These are phyloP conservation scores for Murraya paniculata DNA, from an alignment of 345 rosid species.

Conservation along the genomic window DNA sequence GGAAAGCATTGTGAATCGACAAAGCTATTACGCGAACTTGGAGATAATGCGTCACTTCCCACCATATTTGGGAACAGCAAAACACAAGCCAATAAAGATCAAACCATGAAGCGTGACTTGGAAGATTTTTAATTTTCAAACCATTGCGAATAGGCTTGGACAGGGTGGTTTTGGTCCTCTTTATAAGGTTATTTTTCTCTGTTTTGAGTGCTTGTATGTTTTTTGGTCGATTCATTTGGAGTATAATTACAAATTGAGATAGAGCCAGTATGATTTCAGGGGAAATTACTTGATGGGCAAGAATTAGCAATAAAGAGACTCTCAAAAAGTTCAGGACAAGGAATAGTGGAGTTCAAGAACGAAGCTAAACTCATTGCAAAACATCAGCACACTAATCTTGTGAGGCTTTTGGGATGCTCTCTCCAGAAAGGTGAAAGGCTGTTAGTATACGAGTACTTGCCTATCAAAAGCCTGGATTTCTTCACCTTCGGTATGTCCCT, in stretches of 20 bases:
- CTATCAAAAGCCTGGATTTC: background rate
- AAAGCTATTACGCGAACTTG: background rate
- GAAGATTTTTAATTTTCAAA: background rate
- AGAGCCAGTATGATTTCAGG: background rate
- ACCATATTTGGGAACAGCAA: too few relatives aligned
- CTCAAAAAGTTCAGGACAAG: background rate
- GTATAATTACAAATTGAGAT: background rate
- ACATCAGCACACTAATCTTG: constrained; percentile 8
- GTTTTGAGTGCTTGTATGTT: too few relatives aligned
- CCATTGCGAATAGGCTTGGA: constrained; percentile 6
- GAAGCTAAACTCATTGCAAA: background rate
- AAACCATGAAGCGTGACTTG: background rate
- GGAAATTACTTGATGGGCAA: background rate
- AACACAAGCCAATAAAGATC: background rate
- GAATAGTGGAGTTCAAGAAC: constrained; percentile 9
- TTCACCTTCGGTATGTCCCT: background rate
- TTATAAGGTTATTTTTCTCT: background rate
- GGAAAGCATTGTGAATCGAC: background rate
- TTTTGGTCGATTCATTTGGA: too few relatives aligned
- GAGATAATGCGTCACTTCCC: background rate
- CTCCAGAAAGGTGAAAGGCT: background rate
- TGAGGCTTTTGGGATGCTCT: constrained; percentile 4
- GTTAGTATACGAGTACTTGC: background rate
- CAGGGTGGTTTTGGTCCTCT: constrained; percentile 12
- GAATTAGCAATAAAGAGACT: constrained; percentile 5